Conservation (phyloP, 106 monocot genomes). For the Iris macrosiphon region DNA sequence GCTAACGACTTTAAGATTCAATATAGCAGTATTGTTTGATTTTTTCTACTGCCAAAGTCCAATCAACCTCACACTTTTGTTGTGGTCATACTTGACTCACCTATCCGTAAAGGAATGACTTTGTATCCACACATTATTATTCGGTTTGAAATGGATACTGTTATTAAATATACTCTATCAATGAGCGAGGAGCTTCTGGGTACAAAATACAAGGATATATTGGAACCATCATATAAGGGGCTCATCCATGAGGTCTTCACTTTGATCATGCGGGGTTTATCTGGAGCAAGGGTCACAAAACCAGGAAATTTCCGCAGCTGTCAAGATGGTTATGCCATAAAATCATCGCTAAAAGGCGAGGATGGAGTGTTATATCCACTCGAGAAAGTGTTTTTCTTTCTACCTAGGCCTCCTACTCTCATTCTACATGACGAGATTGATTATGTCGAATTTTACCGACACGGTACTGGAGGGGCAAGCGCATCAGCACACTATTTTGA, state of each 20-base stretch:
- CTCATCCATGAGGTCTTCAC: constrained; percentile 93
- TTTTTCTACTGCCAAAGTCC: constrained; percentile 93
- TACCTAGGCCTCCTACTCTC: constrained; percentile 96
- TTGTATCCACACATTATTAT: constrained; percentile 94
- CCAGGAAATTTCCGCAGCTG: constrained; percentile 89
- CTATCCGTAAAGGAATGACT: constrained; percentile 97
- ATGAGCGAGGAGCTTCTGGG: constrained; percentile 61
- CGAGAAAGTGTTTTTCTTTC: constrained; percentile 97
- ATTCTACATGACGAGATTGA: constrained; percentile 97
- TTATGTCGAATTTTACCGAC: constrained; percentile 91
- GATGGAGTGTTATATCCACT: constrained; percentile 97
- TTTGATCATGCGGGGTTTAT: constrained; percentile 70
- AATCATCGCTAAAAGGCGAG: constrained; percentile 98
- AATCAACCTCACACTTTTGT: constrained; percentile 99
- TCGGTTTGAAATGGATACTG: constrained; percentile 93
- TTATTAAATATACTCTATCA: constrained; percentile 55
- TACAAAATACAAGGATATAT: constrained; percentile 80
- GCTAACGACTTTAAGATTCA: constrained; percentile 99
- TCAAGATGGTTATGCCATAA: constrained; percentile 98
- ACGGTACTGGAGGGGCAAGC: constrained; percentile 95
- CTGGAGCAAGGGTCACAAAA: constrained; percentile 90
- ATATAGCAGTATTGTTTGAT: constrained; percentile 91
- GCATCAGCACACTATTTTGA: constrained; percentile 98
- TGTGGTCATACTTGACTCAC: constrained; percentile 88
- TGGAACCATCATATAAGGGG: constrained; percentile 80